A percentile compares a stretch with the other conserved stretches of the same genome.
These are phyloP conservation scores for Epichloe aotearoae DNA, from an alignment of 2,329 filamentous ascomycete genomes.

Conservation along the genomic window DNA sequence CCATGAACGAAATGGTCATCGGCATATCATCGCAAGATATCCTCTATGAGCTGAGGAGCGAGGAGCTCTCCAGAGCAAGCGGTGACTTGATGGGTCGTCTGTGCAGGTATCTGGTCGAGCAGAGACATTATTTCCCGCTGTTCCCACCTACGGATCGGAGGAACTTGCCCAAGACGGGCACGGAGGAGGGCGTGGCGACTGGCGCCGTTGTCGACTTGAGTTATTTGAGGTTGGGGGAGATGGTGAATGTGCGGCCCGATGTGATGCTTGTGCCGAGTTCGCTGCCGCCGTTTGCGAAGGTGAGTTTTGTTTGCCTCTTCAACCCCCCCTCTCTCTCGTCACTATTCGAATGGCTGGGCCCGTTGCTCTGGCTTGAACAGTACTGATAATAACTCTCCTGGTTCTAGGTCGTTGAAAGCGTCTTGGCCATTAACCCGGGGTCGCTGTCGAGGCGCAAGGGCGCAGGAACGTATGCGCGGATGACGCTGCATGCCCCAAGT, in stretches of 20 bases:
- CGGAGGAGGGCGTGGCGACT: conserved; percentile 44
- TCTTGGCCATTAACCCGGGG: conserved; percentile 83
- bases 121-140: conserved; percentile 80
- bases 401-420: conserved; percentile 74
- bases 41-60: conserved; percentile 65
- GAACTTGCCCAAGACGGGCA: conserved; percentile 51
- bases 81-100: conserved; percentile 55
- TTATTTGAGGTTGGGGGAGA: conserved; percentile 77
- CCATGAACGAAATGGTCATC: conserved; percentile 74
- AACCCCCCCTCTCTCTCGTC: not conserved
- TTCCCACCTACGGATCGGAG: conserved; percentile 67
- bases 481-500: conserved; percentile 57
- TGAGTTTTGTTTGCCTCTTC: conserved; percentile 25
- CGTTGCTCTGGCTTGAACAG: not conserved
- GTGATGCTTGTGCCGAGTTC: conserved; percentile 72
- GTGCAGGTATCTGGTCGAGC: conserved; percentile 68
- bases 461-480: conserved; percentile 71
- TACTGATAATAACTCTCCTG: conserved; percentile 6
- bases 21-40: conserved; percentile 76
- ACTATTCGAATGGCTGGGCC: not conserved
- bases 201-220: conserved; percentile 72
- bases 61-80: conserved; percentile 40
- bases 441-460: conserved; percentile 72
- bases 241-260: conserved; percentile 76
- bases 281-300: conserved; percentile 78